phyloP scores from a whole-genome alignment of 2,329 filamentous ascomycete genomes.

The Onygena corvina region DNA sequence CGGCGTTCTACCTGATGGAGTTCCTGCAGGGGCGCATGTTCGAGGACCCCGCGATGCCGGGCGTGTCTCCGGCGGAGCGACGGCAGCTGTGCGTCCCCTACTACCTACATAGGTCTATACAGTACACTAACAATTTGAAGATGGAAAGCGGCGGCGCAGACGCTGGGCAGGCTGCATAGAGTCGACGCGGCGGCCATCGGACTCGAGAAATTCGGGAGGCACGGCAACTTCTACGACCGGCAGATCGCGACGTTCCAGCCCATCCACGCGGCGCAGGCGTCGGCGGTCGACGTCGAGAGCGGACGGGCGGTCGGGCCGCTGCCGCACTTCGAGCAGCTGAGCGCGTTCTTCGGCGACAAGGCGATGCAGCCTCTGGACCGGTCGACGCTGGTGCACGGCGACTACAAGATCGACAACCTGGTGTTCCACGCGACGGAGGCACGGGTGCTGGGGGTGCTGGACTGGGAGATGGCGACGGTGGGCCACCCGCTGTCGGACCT shows the following conservation, averaged over 20 bases:
- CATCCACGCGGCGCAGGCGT: constrained; percentile 67
- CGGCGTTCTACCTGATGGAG: constrained; percentile 94
- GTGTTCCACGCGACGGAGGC: constrained; percentile 84
- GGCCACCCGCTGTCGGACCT: constrained; percentile 92
- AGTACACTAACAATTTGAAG: constrained; percentile 25
- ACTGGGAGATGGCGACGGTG: constrained; percentile 98
- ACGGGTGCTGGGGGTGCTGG: constrained; percentile 79
- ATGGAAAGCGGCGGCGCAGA: constrained; percentile 73
- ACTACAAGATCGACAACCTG: constrained; percentile 90
- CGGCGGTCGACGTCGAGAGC: constrained; percentile 63
- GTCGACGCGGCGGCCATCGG: constrained; percentile 56
- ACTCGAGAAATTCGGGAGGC: constrained; percentile 60
- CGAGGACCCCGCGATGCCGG: constrained; percentile 73
- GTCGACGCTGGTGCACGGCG: constrained; percentile 74
- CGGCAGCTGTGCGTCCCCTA: constrained; percentile 48
- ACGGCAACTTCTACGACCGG: constrained; percentile 66
- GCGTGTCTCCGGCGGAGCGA: constrained; percentile 54
- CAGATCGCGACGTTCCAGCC: constrained; percentile 73
- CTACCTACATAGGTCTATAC: not conserved
- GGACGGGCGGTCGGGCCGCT: constrained; percentile 65
- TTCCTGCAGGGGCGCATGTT: constrained; percentile 91
- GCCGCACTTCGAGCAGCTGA: constrained; percentile 69
- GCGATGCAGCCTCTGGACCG: constrained; percentile 62
- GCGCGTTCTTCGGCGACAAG: constrained; percentile 62
- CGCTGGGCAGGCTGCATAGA: constrained; percentile 73